Base-by-base conservation (phyloP, 805 yeast species). In the Barnettozyma californica region DNA sequence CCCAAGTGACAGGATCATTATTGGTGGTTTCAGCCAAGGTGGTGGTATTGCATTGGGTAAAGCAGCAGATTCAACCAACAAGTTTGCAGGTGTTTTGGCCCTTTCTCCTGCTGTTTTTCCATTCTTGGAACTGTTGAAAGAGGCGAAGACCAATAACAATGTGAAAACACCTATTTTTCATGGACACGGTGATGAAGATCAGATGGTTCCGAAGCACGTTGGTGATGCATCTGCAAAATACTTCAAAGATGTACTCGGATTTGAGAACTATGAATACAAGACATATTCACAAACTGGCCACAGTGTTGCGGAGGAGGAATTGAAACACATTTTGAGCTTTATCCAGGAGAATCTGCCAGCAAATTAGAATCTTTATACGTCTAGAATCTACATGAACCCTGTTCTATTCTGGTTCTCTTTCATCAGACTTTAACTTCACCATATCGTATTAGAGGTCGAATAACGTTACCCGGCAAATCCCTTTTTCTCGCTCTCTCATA, bases 21-120 rank as follows among this genome's bases (percentile, higher is more conserved):
- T 94, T 49, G 98, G 98, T 33, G 99, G 99, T 0, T 94, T 94
- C 63, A 84, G 95, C 5, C 99, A 94, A 68, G 99, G 99, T 47
- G 95, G 89, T 43, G 90, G 95, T 1, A 52, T 92, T 10, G 69
- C 94, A 1, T 68, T 87, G 50, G 88, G 87, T 3, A 61, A 84
- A 14, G 71, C 79, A 20, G 70, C 83, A 0, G 65, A 75, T 10
- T 63, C 74, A 29, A 81, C 81, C 18, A 62, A 69, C 48, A 85
- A 84, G 59, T 70, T 91, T 19, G 98, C 87, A 9, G 98, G 96
- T 2, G 73, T 87, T 27, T 65, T 89, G 20, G 78, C 82, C 0
- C 68, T 92, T 43, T 86, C 96, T 1, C 97, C 97, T 0, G 88
- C 87, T 59, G 68, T 80, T 50, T 40, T 26, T 26, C 63, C 66